Evolutionary conservation across 148 eudicot genomes (phyloP), one percentile per base, ranked within the genome.

Genomic region (Heliosperma pusillum): DNA sequence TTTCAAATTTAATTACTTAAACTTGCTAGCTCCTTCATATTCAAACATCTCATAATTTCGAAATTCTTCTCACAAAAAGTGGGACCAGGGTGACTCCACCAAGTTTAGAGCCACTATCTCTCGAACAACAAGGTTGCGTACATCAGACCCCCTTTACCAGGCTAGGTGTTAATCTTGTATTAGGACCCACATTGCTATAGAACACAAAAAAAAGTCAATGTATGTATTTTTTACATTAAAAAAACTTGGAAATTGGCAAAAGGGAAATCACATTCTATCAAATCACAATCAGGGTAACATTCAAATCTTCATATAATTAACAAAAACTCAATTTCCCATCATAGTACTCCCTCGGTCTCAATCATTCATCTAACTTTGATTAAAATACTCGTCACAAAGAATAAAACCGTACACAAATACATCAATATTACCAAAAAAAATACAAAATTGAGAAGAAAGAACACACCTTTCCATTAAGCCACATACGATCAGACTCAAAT

Each of bases 381-480:
- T 7, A 57, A 57, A 56, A 1, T 56, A 13, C 36, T 36, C 13
- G 19, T 73, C 59, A 45, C 45, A 0, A 71, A 58, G 42, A 29
- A 33, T 2, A 69, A 69, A 69, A 21, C 19, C 24, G 17, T 17
- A 68, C 7, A 56, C 24, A 29, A n/a, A n/a, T n/a, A n/a, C n/a
- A 9, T 33, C 20, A 20, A 50, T 77, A 64, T 5, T 0, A 44
- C 60, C 44, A 73, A n/a, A 21, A 40, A n/a, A n/a, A 11, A 3
- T 16, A 50, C 19, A 62, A 24, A 47, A 55, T 6, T 0, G 45
- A 0, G 24, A 57, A 52, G 30, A 15, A 63, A 22, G 50, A 25
- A 56, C 22, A 36, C 70, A 95, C 98, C 93, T 92, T 88, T 80
- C 91, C 94, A 82, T 92, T 95, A 70, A 95, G 97, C 99, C 99